phyloP scores from a whole-genome alignment of 2,329 filamentous ascomycete genomes.

The Calonectria pseudoreteaudii region DNA sequence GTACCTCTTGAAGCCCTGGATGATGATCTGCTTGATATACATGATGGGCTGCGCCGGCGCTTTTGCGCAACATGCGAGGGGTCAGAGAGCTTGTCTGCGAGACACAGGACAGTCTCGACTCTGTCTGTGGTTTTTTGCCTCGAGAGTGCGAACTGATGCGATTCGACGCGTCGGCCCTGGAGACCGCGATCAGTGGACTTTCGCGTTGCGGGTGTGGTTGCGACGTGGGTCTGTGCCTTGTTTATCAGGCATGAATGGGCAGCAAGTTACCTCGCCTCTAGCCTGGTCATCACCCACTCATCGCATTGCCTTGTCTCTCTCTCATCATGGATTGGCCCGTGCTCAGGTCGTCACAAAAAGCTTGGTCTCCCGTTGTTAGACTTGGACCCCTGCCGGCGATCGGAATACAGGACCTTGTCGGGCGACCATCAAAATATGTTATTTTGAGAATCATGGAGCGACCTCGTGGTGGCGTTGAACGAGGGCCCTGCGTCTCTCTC shows the following conservation, averaged over 20 bases:
- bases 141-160: slow-evolving; percentile 41
- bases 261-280: background rate
- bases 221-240: slow-evolving; percentile 41
- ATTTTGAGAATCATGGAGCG: background rate
- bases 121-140: slow-evolving; percentile 32
- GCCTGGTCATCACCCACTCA: background rate
- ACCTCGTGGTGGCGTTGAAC: background rate
- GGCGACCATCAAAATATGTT: background rate
- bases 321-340: slow-evolving; percentile 33
- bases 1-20: slow-evolving; percentile 99
- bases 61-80: slow-evolving; percentile 51
- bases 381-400: slow-evolving; percentile 30
- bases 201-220: slow-evolving; percentile 43
- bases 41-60: slow-evolving; percentile 66
- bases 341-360: slow-evolving; percentile 17
- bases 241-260: slow-evolving; percentile 21
- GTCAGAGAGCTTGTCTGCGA: slow-evolving; percentile 39
- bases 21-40: slow-evolving; percentile 99
- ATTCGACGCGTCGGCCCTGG: slow-evolving; percentile 42
- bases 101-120: slow-evolving; percentile 39
- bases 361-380: slow-evolving; percentile 22
- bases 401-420: slow-evolving; percentile 14
- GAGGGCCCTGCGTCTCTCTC: background rate
- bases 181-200: slow-evolving; percentile 44
- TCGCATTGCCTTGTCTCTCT: background rate